Conservation (phyloP, 192 early-diverging fungal species). For the Rhizophagus sp. region DNA sequence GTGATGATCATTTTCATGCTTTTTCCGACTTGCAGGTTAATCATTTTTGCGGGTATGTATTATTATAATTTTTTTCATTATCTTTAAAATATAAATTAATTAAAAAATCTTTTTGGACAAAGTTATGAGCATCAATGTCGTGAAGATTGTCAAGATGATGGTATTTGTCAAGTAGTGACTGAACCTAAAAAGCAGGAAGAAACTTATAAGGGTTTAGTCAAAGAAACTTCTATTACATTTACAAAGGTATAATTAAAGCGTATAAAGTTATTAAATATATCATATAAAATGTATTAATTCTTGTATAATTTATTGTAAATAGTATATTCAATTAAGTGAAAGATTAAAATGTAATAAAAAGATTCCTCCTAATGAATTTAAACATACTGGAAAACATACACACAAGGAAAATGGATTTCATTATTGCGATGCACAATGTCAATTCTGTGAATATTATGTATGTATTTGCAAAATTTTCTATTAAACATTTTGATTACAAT, state of each 20-base stretch:
- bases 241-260: conserved; percentile 3
- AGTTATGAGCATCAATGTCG: conserved; percentile 30
- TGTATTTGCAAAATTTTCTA: not conserved
- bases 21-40: not conserved
- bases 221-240: conserved; percentile 21
- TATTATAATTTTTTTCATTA: too few species aligned
- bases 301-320: not conserved
- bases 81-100: too few species aligned
- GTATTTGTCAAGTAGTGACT: conserved; percentile 26
- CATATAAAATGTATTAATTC: not conserved
- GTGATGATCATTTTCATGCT: conserved; percentile 27
- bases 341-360: too few species aligned
- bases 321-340: conserved; percentile 27
- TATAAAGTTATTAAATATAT: too few species aligned
- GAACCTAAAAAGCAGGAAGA: conserved; percentile 22
- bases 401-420: conserved; percentile 15
- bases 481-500: too few species aligned
- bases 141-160: conserved; percentile 19
- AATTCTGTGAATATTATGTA: conserved; percentile 26
- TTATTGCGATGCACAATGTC: conserved; percentile 17
- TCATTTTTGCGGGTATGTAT: conserved; percentile 32
- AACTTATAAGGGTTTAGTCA: not conserved
- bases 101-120: not conserved
- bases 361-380: conserved; percentile 27
- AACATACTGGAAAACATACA: conserved; percentile 23